A percentile compares a stretch with the other conserved stretches of the same genome.
Evolutionary conservation across 225 moss, liverwort and hornwort genomes (phyloP).

Genomic region (Pseudisothecium myosuroides): DNA sequence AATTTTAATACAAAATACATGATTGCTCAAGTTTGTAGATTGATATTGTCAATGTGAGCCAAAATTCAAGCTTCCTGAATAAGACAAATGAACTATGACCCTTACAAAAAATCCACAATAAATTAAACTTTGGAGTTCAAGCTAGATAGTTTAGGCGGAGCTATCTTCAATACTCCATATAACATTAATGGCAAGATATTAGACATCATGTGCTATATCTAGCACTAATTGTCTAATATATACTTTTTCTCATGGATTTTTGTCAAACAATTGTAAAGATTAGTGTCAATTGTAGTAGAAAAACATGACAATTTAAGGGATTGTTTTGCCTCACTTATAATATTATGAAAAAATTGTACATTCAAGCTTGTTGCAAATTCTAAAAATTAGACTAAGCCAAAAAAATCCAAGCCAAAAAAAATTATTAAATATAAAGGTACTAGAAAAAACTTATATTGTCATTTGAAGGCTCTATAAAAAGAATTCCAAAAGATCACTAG

Average conservation of each 20-base stretch:
- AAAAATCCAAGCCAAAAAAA: background rate
- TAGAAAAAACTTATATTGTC: background rate
- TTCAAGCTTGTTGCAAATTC: background rate
- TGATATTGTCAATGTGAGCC: background rate
- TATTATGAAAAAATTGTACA: background rate
- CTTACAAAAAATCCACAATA: background rate
- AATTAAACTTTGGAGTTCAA: background rate
- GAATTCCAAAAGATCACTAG: background rate
- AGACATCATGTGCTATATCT: background rate
- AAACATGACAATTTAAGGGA: background rate
- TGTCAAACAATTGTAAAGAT: background rate
- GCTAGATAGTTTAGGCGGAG: background rate
- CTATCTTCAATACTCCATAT: too few species aligned
- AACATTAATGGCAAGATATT: too few species aligned
- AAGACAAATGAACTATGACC: background rate
- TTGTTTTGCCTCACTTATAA: background rate
- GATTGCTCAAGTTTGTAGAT: background rate
- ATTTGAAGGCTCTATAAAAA: background rate
- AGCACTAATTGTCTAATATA: background rate
- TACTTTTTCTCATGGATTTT: background rate
- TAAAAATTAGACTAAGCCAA: background rate
- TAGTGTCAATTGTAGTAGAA: background rate
- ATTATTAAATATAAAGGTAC: background rate
- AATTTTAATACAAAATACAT: background rate
- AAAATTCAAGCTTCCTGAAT: background rate